Conservation (phyloP, 768 basidiomycete genomes). For the Podaxis sp. region DNA sequence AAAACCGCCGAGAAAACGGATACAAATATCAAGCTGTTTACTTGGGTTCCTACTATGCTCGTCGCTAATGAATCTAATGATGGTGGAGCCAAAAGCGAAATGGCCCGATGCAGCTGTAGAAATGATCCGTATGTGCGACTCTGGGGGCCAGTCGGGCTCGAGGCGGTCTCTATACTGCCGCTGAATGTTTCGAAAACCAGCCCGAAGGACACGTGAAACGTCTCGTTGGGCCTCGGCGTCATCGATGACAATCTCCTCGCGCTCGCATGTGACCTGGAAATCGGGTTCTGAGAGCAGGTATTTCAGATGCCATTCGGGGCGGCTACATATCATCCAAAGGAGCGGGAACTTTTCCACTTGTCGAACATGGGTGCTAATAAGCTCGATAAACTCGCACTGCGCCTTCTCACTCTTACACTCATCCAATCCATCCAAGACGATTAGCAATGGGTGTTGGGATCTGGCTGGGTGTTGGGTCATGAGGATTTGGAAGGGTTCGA, state of each 20-base stretch:
- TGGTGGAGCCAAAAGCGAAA: constrained; percentile 5
- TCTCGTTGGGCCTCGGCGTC: constrained; percentile 5
- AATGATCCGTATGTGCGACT: neutral
- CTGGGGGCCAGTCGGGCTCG: constrained; percentile 5
- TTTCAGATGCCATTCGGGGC: constrained; percentile 11
- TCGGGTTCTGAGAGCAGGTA: neutral
- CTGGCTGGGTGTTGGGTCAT: neutral
- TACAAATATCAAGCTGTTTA: constrained; percentile 4
- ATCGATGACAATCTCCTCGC: constrained; percentile 4
- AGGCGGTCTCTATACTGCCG: neutral
- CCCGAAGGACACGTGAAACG: neutral
- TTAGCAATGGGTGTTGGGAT: neutral
- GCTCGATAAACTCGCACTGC: constrained; percentile 9
- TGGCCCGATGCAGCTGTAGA: neutral
- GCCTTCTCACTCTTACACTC: neutral
- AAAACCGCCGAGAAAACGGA: neutral
- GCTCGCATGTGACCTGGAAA: neutral
- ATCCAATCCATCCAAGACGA: neutral
- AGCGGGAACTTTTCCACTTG: neutral
- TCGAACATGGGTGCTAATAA: constrained; percentile 7
- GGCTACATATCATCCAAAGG: neutral
- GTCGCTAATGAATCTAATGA: constrained; percentile 7
- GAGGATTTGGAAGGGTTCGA: neutral
- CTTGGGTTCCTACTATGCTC: neutral
- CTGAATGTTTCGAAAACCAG: neutral